A percentile compares a stretch with the other conserved stretches of the same genome.
Conservation (phyloP, 805 yeast genomes). For the Candida endomychidarum region DNA sequence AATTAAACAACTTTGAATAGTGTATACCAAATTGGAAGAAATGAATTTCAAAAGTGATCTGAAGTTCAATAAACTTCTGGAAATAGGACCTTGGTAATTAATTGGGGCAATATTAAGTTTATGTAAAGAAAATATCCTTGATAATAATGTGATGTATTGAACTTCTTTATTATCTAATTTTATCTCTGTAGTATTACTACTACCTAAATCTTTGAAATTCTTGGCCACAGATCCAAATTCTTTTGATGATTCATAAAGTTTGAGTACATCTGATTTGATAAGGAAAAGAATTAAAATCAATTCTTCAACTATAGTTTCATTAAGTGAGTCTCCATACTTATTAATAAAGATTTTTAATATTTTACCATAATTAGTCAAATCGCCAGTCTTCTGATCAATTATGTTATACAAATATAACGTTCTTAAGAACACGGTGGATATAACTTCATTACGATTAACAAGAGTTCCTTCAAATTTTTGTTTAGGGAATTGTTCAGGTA, state of each 20-base stretch:
- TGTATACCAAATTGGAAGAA: conserved; percentile 49
- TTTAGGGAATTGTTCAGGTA: conserved; percentile 21
- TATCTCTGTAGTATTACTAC: conserved; percentile 21
- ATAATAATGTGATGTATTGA: conserved; percentile 30
- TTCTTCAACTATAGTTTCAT: conserved; percentile 33
- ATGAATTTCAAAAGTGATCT: conserved; percentile 62
- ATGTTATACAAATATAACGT: conserved; percentile 52
- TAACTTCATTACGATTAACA: conserved; percentile 46
- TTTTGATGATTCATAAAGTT: conserved; percentile 38
- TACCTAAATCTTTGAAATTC: conserved; percentile 30
- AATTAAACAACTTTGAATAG: conserved; percentile 52
- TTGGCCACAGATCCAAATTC: conserved; percentile 33
- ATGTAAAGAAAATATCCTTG: conserved; percentile 37
- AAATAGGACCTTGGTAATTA: conserved; percentile 68
- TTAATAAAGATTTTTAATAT: conserved; percentile 38
- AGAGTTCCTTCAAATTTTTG: conserved; percentile 26
- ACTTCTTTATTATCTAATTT: conserved; percentile 45
- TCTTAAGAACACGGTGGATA: conserved; percentile 58
- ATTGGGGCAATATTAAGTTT: conserved; percentile 41
- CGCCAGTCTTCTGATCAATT: conserved; percentile 39
- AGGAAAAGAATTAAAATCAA: conserved; percentile 50
- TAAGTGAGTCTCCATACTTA: conserved; percentile 14
- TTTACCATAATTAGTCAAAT: conserved; percentile 53
- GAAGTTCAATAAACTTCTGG: conserved; percentile 63
- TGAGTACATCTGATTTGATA: conserved; percentile 35